Evolutionary conservation across 1,139 yeast species (phyloP).

Genomic region (Entelexis sorbosivorans): DNA sequence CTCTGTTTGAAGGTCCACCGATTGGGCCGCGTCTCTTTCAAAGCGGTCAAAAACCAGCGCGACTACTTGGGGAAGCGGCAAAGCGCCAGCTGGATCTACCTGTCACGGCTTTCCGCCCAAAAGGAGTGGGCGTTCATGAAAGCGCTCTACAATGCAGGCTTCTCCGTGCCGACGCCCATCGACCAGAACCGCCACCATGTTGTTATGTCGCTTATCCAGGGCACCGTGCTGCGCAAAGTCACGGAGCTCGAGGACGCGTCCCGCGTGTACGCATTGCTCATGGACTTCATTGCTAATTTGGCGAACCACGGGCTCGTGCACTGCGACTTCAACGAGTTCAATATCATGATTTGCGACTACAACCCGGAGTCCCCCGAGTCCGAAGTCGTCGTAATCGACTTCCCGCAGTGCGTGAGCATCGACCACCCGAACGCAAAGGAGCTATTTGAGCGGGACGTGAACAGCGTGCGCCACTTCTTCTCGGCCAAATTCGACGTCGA

Average conservation of each 20-base stretch:
- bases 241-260: slow-evolving; percentile 57
- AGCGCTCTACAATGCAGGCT: slow-evolving; percentile 60
- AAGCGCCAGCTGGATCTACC: slow-evolving; percentile 78
- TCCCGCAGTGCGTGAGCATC: slow-evolving; percentile 94
- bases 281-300: slow-evolving; percentile 72
- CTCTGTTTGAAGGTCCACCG: slow-evolving; percentile 78
- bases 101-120: slow-evolving; percentile 80
- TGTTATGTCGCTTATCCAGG: slow-evolving; percentile 82
- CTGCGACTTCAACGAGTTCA: slow-evolving; percentile 95
- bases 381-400: slow-evolving; percentile 78
- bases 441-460: slow-evolving; percentile 85
- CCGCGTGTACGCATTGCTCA: slow-evolving; percentile 66
- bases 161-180: slow-evolving; percentile 76
- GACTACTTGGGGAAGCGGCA: slow-evolving; percentile 70
- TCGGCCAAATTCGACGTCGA: slow-evolving; percentile 62
- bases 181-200: slow-evolving; percentile 88
- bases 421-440: slow-evolving; percentile 80
- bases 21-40: slow-evolving; percentile 84
- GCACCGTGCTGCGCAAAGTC: slow-evolving; percentile 79
- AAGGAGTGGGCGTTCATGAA: slow-evolving; percentile 86
- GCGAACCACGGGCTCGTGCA: slow-evolving; percentile 87
- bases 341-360: slow-evolving; percentile 70
- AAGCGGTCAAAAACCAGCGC: slow-evolving; percentile 83
- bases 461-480: slow-evolving; percentile 76
- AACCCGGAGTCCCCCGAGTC: slow-evolving; percentile 41